phyloP scores from a whole-genome alignment of 192 early-diverging fungal species.

The Podila minutissima region DNA sequence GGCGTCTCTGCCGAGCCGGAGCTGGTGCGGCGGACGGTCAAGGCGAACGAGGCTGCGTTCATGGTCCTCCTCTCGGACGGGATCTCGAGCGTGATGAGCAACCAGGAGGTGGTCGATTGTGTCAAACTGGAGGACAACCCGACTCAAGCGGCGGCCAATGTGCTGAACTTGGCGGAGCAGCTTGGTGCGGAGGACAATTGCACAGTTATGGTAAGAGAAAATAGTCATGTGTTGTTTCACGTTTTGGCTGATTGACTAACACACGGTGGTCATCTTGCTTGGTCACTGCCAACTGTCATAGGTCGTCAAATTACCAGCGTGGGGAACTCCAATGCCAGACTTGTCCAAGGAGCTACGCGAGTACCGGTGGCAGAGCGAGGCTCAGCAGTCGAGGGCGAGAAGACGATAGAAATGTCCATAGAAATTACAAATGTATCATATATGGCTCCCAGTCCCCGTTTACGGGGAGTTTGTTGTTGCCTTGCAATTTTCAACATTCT shows the following conservation, averaged over 20 bases:
- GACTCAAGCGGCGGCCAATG: constrained; percentile 60
- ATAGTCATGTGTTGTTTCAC: too few relatives aligned
- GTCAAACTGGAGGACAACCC: constrained; percentile 72
- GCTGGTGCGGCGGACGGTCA: constrained; percentile 60
- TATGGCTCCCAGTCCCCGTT: too few relatives aligned
- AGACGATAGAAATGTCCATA: constrained; percentile 23
- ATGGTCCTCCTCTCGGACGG: constrained; percentile 78
- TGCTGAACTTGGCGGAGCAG: constrained; percentile 71
- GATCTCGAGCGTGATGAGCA: constrained; percentile 72
- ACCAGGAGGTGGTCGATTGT: constrained; percentile 79
- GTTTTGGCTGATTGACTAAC: not conserved
- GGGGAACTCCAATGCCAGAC: constrained; percentile 74
- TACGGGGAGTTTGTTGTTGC: too few relatives aligned
- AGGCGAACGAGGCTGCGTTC: constrained; percentile 71
- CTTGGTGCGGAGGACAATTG: constrained; percentile 77
- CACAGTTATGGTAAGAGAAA: constrained; percentile 62
- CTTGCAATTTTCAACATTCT: too few relatives aligned
- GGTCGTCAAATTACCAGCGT: constrained; percentile 76
- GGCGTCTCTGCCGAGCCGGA: constrained; percentile 81
- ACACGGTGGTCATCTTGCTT: not conserved
- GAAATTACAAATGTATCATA: too few relatives aligned
- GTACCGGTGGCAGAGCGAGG: constrained; percentile 67
- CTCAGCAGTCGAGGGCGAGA: constrained; percentile 42
- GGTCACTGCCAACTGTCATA: constrained; percentile 6
- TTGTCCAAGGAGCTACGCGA: constrained; percentile 70